A percentile compares a stretch with the other conserved stretches of the same genome.
Conservation (phyloP, 768 basidiomycete genomes). For the Sporobolomyces pararoseus region DNA sequence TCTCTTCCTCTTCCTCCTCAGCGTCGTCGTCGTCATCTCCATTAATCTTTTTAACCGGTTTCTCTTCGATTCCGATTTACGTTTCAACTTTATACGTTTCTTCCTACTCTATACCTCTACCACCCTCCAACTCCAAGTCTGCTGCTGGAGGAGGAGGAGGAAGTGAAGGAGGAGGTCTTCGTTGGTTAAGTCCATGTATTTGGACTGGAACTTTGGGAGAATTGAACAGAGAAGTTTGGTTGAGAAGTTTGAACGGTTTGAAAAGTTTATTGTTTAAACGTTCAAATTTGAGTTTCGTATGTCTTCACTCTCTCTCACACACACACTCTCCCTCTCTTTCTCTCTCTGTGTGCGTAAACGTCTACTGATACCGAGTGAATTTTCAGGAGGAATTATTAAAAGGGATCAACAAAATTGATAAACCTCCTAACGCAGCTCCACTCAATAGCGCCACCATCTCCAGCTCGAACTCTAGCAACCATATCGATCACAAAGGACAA, state of each 20-base stretch:
- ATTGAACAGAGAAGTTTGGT: constrained; percentile 11
- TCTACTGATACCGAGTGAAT: too few species aligned
- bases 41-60: constrained; percentile 1
- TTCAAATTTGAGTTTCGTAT: neutral
- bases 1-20: constrained; percentile 6
- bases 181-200: neutral
- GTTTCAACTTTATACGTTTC: constrained; percentile 6
- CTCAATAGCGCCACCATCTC: too few species aligned
- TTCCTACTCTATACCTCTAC: constrained; percentile 11
- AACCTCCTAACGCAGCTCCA: too few species aligned
- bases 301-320: neutral
- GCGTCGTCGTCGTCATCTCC: constrained; percentile 4
- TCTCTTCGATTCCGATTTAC: neutral
- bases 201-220: constrained; percentile 24
- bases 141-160: too few species aligned
- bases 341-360: neutral
- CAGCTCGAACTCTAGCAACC: too few species aligned
- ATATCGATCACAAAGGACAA: too few species aligned
- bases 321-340: neutral
- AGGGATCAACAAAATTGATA: too few species aligned
- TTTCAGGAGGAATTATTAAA: neutral
- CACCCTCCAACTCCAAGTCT: neutral
- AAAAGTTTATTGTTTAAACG: constrained; percentile 16
- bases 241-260: constrained; percentile 12
- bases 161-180: neutral